A percentile compares a stretch with the other conserved stretches of the same genome.
Evolutionary conservation across 2,329 filamentous ascomycete species (phyloP).

Genomic region (Nothophoma quercina): DNA sequence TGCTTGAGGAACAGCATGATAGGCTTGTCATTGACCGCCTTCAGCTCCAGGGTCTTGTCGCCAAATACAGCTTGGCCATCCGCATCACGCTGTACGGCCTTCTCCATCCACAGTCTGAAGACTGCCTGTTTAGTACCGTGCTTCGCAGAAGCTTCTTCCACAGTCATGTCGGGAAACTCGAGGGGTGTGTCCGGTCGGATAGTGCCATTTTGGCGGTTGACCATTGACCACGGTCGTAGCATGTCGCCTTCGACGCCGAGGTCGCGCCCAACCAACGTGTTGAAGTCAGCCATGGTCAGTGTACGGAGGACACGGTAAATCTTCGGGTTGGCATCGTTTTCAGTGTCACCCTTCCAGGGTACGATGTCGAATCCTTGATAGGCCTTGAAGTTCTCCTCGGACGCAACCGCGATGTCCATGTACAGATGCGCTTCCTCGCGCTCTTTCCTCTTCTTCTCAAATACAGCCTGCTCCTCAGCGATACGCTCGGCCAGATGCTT

Average conservation of each 20-base stretch:
- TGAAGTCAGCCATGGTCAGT: slow-evolving; percentile 80
- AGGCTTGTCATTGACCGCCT: slow-evolving; percentile 59
- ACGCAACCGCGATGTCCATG: slow-evolving; percentile 82
- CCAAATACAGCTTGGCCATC: slow-evolving; percentile 79
- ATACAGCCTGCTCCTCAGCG: slow-evolving; percentile 79
- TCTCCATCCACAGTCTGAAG: slow-evolving; percentile 86
- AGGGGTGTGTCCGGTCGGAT: slow-evolving; percentile 89
- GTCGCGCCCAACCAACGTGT: slow-evolving; percentile 73
- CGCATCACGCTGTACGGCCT: slow-evolving; percentile 69
- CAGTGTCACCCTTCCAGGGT: slow-evolving; percentile 64
- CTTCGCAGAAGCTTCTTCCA: slow-evolving; percentile 71
- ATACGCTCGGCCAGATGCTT: slow-evolving; percentile 79
- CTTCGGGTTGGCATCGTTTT: slow-evolving; percentile 70
- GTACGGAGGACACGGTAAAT: slow-evolving; percentile 76
- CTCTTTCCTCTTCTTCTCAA: slow-evolving; percentile 83
- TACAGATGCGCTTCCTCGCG: slow-evolving; percentile 94
- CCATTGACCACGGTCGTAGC: slow-evolving; percentile 93
- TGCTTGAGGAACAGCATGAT: slow-evolving; percentile 92
- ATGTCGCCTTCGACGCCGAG: slow-evolving; percentile 71
- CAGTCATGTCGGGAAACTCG: slow-evolving; percentile 73
- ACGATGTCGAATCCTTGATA: slow-evolving; percentile 85
- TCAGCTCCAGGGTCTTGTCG: slow-evolving; percentile 64
- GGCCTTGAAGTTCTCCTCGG: slow-evolving; percentile 78
- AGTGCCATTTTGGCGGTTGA: slow-evolving; percentile 97
- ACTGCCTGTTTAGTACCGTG: slow-evolving; percentile 71